Percentiles rank a stretch among this genome's conserved stretches.
Conservation (phyloP, 257 asterid genomes). For the Sherardia arvensis region DNA sequence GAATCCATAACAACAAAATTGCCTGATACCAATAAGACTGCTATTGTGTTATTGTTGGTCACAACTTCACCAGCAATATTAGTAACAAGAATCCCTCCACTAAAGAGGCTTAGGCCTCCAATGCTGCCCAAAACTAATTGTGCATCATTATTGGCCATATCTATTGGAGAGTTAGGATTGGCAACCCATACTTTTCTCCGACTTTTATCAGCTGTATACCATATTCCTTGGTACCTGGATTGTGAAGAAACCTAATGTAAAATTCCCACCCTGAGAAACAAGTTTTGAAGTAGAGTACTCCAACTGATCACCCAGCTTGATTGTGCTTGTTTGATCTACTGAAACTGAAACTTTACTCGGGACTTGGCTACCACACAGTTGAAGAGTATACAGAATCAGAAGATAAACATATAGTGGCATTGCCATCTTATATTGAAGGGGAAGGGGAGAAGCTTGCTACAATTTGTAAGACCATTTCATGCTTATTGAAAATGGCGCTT, state of each 20-base stretch:
- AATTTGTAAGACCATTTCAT: too few relatives aligned
- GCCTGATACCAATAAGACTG: conserved; percentile 28
- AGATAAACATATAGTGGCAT: neutral
- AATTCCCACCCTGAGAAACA: conserved; percentile 22
- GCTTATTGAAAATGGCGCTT: too few relatives aligned
- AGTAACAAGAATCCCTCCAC: conserved; percentile 14
- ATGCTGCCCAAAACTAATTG: conserved; percentile 10
- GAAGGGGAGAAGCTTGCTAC: too few relatives aligned
- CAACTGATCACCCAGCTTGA: conserved; percentile 25
- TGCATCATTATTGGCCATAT: neutral
- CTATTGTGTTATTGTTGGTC: conserved; percentile 18
- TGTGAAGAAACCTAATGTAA: conserved; percentile 34
- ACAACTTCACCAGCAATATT: conserved; percentile 15
- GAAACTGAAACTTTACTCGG: neutral
- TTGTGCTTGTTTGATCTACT: conserved; percentile 13
- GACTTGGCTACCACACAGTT: neutral
- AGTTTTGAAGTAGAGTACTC: conserved; percentile 24
- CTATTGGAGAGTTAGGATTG: conserved; percentile 22
- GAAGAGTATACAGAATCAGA: neutral
- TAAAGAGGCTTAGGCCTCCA: conserved; percentile 19
- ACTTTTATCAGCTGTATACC: conserved; percentile 2
- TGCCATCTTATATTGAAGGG: neutral
- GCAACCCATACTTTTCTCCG: conserved; percentile 36
- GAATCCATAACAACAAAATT: conserved; percentile 26
- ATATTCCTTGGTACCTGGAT: conserved; percentile 26